Evolutionary conservation across 495 filamentous ascomycete species (phyloP).

Genomic region (Sordaria brevicollis): DNA sequence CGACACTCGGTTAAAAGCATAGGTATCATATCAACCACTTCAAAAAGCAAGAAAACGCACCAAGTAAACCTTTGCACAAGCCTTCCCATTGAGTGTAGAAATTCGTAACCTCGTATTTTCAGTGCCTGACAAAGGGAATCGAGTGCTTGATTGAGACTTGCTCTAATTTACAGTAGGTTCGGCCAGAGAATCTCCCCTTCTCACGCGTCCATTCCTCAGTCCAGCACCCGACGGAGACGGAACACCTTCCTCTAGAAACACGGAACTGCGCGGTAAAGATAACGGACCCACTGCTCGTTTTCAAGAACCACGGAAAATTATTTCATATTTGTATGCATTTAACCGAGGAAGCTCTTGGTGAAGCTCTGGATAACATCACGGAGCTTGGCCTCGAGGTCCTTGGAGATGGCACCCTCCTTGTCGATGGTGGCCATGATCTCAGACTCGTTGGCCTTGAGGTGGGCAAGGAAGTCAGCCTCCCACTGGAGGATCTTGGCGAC

Average conservation of each 20-base stretch:
- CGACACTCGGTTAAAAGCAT: neutral
- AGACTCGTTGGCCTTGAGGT: conserved; percentile 80
- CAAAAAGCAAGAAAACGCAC: neutral
- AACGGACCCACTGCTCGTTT: conserved; percentile 18
- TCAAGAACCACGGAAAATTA: conserved; percentile 14
- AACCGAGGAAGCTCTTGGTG: conserved; percentile 79
- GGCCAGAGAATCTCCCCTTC: conserved; percentile 29
- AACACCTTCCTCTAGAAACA: conserved; percentile 34
- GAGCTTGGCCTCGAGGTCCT: conserved; percentile 83
- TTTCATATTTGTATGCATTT: conserved; percentile 29
- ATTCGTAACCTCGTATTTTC: neutral
- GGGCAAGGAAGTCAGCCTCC: conserved; percentile 87
- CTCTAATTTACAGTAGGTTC: conserved; percentile 39
- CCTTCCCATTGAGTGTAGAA: neutral
- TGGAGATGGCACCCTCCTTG: conserved; percentile 91
- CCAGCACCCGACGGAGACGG: conserved; percentile 29
- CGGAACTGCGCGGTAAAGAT: conserved; percentile 41
- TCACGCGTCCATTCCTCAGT: conserved; percentile 27
- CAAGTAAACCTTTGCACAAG: neutral
- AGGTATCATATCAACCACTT: neutral
- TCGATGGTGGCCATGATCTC: conserved; percentile 81
- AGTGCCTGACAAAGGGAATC: conserved; percentile 34
- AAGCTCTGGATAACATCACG: conserved; percentile 70
- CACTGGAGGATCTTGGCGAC: conserved; percentile 79
- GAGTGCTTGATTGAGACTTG: conserved; percentile 39